Evolutionary conservation across 371 early-diverging fungal genomes (phyloP), one percentile per base, ranked within the genome.

Genomic region (Encephalitozoon cuniculi): DNA sequence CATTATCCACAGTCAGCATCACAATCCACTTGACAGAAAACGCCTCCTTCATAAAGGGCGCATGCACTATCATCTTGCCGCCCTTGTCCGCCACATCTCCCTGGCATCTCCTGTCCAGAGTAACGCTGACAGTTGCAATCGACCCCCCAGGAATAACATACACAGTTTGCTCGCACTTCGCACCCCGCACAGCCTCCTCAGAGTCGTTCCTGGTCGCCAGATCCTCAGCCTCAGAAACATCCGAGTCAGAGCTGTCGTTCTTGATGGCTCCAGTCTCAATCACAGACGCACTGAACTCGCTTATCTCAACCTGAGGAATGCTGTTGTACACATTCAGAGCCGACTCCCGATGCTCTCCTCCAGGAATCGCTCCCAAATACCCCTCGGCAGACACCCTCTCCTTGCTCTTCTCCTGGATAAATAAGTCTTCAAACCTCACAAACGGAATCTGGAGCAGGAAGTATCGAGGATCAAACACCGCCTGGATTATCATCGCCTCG

Each of bases 401-500:
- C 6, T 68, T 53, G 28, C 73, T 67, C 6, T 67, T 72, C 40
- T 74, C 64, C 12, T 76, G 21, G 7, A 72, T 41, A 71, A 83
- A 80, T 26, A 77, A 8, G 26, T 76, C 68, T 30, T 55, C 53
- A 64, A 80, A 83, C n/a, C 51, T 70, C 6, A 65, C 54, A 49
- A 68, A 51, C 26, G 83, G 82, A 49, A 59, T 74, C 75, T 85
- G 83, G 44, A 85, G 53, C 41, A 69, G 1, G 6, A 11, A 75
- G 72, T 80, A 82, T 51, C 76, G 76, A 23, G 79, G 72, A 59
- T 76, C 75, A 68, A 78, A 78, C 23, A 85, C 66, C 0, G 73
- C 67, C 43, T 83, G 85, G n/a, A 68, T 55, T 39, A 85, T 46
- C 75, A 79, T 78, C 54, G 55, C 65, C 65, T 83, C 79, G 25